Base-by-base conservation (phyloP, 768 basidiomycete genomes). In the Albatrellus ellisii region DNA sequence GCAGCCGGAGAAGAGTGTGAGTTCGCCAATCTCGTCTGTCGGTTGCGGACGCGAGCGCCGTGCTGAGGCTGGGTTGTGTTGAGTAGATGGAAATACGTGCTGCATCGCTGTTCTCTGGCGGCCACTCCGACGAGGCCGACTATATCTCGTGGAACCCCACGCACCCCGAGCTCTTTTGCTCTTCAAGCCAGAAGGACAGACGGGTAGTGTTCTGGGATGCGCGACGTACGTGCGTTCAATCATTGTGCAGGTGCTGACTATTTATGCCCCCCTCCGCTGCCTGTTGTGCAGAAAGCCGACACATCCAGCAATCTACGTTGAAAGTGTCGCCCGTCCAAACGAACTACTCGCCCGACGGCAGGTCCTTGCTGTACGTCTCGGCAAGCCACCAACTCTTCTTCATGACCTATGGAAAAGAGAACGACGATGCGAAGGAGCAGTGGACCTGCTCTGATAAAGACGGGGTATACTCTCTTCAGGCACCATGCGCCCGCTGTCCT, bases 111-210 rank as follows among this genome's bases (percentile, higher is more conserved):
- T 84, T 74, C 44, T 69, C 77, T 1, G 81, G 83, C 17, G 83
- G 74, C 6, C 85, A 87, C 48, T 66, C 70, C 2, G 82, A 84
- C 42, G 83, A 85, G 34, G 78, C 81, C n/a, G 85, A 88, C 51
- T 76, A 85, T 46, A 62, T 87, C 31, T 75, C 82, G 6, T 89
- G 85, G 84, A 85, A 85, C 55, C 85, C 85, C 1, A 81, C 79
- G 2, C 84, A 88, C 50, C 82, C 85, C 4, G 85, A 87, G 28
- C 60, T 86, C 12, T 84, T 89, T 54, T 85, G 79, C 46, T 78
- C 85, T 0, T 83, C 82, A 12, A 78, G 84, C 50, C 75, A 78
- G 54, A 79, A 73, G 52, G 85, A 89, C 50, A 67, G 76, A 48
- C 66, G 73, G 20, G 69, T 88, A 21, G 78, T 80, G 2, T 87